These are phyloP conservation scores for Vitis riparia DNA, from an alignment of 164 flowering plant species.

Conservation along the genomic window DNA sequence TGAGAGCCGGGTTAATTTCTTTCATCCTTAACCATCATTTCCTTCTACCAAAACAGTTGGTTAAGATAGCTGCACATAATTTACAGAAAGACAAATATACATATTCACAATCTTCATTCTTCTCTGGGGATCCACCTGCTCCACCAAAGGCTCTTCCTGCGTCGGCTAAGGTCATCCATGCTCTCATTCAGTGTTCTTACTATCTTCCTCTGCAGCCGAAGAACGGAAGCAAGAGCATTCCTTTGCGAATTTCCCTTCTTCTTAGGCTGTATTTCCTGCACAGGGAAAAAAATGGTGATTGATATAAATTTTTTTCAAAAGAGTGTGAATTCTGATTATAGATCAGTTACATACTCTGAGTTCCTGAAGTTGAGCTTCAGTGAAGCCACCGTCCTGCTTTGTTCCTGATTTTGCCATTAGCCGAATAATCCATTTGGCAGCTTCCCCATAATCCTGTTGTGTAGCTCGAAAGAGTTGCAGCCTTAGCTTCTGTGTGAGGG, in stretches of 20 bases:
- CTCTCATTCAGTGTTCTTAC: slow-evolving; percentile 70
- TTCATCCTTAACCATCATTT: slow-evolving; percentile 4
- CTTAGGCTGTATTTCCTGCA: slow-evolving; percentile 71
- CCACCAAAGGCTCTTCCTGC: slow-evolving; percentile 96
- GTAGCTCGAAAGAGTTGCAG: slow-evolving; percentile 80
- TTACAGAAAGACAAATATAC: slow-evolving; percentile 10
- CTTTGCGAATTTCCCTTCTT: slow-evolving; percentile 66
- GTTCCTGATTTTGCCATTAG: slow-evolving; percentile 98
- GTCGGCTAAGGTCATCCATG: slow-evolving; percentile 67
- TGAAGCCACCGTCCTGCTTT: slow-evolving; percentile 83
- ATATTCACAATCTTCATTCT: slow-evolving; percentile 49
- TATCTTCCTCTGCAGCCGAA: slow-evolving; percentile 74
- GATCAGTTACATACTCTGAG: slow-evolving; percentile 55
- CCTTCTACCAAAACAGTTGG: slow-evolving; percentile 6
- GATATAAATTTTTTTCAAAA: not conserved
- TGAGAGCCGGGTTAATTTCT: slow-evolving; percentile 7
- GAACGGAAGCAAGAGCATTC: slow-evolving; percentile 81
- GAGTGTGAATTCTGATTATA: not conserved
- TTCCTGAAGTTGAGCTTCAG: slow-evolving; percentile 89
- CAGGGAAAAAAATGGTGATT: not conserved
- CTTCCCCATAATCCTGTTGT: slow-evolving; percentile 85
- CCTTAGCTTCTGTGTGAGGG: slow-evolving; percentile 82
- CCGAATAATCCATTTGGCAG: slow-evolving; percentile 71
- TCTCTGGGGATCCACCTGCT: slow-evolving; percentile 95
- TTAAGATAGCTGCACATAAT: slow-evolving; percentile 17